These are phyloP conservation scores for Phialophora chinensis DNA, from an alignment of 2,329 filamentous ascomycete species.

Conservation along the genomic window DNA sequence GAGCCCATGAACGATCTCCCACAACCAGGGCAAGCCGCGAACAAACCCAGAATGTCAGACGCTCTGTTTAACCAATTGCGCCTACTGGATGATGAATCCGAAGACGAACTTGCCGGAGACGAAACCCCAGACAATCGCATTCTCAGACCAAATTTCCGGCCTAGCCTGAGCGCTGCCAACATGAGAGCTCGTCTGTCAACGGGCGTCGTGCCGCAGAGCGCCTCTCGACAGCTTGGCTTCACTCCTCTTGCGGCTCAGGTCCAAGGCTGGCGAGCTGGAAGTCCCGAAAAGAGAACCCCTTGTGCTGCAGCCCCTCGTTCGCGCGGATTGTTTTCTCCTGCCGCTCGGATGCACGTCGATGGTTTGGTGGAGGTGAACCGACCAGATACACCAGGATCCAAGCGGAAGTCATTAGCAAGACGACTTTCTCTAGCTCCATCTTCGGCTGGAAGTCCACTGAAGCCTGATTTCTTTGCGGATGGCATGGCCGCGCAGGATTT, in stretches of 20 bases:
- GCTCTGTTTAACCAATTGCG: constrained; percentile 28
- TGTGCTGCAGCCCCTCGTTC: constrained; percentile 28
- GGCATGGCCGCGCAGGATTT: constrained; percentile 60
- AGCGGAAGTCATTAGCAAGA: constrained; percentile 35
- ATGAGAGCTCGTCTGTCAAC: constrained; percentile 33
- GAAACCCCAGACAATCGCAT: constrained; percentile 35
- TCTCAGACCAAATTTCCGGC: constrained; percentile 23
- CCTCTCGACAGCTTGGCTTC: constrained; percentile 57
- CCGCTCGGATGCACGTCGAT: constrained; percentile 33
- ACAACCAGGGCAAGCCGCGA: neutral
- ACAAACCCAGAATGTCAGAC: constrained; percentile 25
- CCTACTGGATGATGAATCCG: constrained; percentile 38
- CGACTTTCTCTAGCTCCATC: constrained; percentile 39
- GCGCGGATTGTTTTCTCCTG: constrained; percentile 36
- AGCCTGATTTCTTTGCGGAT: constrained; percentile 65
- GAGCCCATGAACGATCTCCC: neutral
- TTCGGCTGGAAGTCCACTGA: constrained; percentile 47
- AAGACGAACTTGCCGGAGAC: constrained; percentile 41
- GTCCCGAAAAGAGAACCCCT: constrained; percentile 50
- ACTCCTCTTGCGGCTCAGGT: constrained; percentile 69
- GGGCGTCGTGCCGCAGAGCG: constrained; percentile 29
- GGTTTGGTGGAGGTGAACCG: constrained; percentile 38
- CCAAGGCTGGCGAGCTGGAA: constrained; percentile 67
- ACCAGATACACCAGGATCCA: constrained; percentile 40
- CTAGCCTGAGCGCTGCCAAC: constrained; percentile 26